A percentile compares a stretch with the other conserved stretches of the same genome.
Evolutionary conservation across 139 green algal genomes (phyloP).

Genomic region (Spirogloea muscicola): DNA sequence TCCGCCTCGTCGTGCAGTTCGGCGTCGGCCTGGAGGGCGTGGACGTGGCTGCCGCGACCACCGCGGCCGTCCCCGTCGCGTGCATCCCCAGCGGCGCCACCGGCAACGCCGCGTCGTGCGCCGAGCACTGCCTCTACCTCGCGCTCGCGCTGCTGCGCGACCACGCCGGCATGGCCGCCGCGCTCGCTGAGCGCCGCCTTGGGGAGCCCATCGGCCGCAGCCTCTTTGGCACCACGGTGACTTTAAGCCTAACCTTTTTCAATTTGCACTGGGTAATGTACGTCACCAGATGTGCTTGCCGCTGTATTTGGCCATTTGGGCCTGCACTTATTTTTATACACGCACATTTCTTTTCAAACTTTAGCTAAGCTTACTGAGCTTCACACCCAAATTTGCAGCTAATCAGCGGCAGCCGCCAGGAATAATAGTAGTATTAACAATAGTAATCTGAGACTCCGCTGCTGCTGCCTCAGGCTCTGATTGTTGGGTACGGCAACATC

Average conservation of each 20-base stretch:
- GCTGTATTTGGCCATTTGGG: no score
- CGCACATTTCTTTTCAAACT: no score
- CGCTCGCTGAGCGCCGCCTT: conserved; percentile 47
- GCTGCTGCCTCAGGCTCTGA: conserved; percentile 23
- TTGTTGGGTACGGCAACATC: conserved; percentile 19
- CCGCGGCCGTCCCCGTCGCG: conserved; percentile 56
- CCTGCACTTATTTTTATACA: background rate
- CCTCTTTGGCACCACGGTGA: conserved; percentile 21
- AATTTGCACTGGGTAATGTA: no score
- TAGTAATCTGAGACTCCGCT: no score
- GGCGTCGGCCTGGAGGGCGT: conserved; percentile 65
- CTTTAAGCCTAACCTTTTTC: conserved; percentile 14
- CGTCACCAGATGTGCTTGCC: no score
- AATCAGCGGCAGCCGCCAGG: no score
- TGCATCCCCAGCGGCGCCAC: conserved; percentile 61
- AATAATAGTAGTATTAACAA: no score
- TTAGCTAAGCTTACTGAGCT: no score
- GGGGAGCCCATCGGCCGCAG: conserved; percentile 19
- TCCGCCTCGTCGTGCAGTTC: conserved; percentile 66
- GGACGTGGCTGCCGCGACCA: conserved; percentile 59
- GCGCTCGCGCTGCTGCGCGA: conserved; percentile 54
- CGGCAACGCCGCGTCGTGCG: conserved; percentile 64
- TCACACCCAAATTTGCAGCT: no score
- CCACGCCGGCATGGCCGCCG: conserved; percentile 50
- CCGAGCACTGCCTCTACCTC: conserved; percentile 67